Percentiles rank a stretch among this genome's conserved stretches.
phyloP scores from a whole-genome alignment of 2,329 filamentous ascomycete species.

The Clathrospora elynae region DNA sequence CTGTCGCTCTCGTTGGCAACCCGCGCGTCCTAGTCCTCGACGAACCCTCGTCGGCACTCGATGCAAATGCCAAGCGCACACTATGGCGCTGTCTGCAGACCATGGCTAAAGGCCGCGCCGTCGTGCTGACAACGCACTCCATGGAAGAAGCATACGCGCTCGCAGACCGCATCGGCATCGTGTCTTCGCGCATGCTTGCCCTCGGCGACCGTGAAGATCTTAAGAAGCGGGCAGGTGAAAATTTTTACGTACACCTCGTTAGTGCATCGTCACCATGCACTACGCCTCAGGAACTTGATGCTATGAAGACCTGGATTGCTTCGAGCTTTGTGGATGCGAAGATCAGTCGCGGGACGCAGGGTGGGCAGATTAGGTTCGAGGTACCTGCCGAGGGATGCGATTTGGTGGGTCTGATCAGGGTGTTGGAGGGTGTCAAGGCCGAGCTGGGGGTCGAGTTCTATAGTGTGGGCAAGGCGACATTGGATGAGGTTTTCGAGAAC shows the following conservation, averaged over 20 bases:
- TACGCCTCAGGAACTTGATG: conserved; percentile 65
- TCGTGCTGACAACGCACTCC: conserved; percentile 88
- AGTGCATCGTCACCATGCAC: conserved; percentile 74
- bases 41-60: no score
- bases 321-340: conserved; percentile 64
- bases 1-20: conserved; percentile 83
- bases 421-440: conserved; percentile 72
- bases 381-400: conserved; percentile 61
- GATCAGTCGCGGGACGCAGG: conserved; percentile 62
- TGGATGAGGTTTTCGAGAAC: conserved; percentile 86
- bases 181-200: conserved; percentile 84
- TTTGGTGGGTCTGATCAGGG: conserved; percentile 68
- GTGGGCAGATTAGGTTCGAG: conserved; percentile 80
- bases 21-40: no score
- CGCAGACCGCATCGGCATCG: conserved; percentile 82
- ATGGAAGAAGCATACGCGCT: conserved; percentile 88
- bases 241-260: conserved; percentile 79
- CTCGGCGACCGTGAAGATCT: conserved; percentile 75
- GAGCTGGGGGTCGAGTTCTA: conserved; percentile 78
- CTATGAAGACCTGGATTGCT: conserved; percentile 68
- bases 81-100: no score
- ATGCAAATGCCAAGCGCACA: no score
- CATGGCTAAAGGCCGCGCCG: conserved; percentile 76
- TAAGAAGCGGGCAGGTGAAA: conserved; percentile 73
- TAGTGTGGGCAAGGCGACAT: conserved; percentile 79